These are phyloP conservation scores for Suhomyces kilbournensis DNA, from an alignment of 805 yeast species.

Conservation along the genomic window DNA sequence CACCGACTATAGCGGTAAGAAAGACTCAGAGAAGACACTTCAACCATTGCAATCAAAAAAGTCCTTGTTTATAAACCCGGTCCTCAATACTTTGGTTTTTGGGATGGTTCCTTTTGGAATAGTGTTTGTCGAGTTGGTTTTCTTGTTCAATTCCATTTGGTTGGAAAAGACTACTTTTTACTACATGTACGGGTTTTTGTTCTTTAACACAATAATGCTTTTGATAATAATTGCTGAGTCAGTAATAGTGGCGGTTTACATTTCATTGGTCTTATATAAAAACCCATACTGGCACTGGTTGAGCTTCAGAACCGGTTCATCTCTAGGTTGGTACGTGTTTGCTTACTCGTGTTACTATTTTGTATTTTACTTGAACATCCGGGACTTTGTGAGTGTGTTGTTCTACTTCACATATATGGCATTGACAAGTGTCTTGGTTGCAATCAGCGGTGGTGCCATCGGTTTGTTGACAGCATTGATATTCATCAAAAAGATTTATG, in stretches of 20 bases:
- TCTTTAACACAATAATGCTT: constrained; percentile 57
- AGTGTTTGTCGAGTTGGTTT: constrained; percentile 73
- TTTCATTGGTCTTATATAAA: constrained; percentile 52
- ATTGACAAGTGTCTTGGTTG: constrained; percentile 58
- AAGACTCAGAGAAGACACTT: not conserved
- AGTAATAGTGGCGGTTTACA: constrained; percentile 65
- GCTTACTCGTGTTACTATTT: constrained; percentile 68
- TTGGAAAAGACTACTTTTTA: constrained; percentile 74
- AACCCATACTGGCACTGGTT: constrained; percentile 82
- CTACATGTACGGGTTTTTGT: constrained; percentile 75
- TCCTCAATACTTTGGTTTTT: constrained; percentile 42
- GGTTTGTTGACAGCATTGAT: constrained; percentile 65
- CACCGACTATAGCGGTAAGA: not conserved
- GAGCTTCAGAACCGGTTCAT: constrained; percentile 63
- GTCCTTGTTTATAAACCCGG: constrained; percentile 21
- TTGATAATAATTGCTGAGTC: constrained; percentile 66
- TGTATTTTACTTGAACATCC: constrained; percentile 52
- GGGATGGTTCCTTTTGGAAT: constrained; percentile 79
- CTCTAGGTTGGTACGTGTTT: constrained; percentile 70
- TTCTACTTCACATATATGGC: constrained; percentile 72
- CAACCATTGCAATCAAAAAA: not conserved
- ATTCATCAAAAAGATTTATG: constrained; percentile 62
- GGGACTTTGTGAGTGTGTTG: constrained; percentile 64
- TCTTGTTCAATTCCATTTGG: constrained; percentile 76
- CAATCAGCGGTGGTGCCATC: constrained; percentile 72